A percentile compares a stretch with the other conserved stretches of the same genome.
These are phyloP conservation scores for Phragmites australis DNA, from an alignment of 176 grass and related monocot genomes.

Conservation along the genomic window DNA sequence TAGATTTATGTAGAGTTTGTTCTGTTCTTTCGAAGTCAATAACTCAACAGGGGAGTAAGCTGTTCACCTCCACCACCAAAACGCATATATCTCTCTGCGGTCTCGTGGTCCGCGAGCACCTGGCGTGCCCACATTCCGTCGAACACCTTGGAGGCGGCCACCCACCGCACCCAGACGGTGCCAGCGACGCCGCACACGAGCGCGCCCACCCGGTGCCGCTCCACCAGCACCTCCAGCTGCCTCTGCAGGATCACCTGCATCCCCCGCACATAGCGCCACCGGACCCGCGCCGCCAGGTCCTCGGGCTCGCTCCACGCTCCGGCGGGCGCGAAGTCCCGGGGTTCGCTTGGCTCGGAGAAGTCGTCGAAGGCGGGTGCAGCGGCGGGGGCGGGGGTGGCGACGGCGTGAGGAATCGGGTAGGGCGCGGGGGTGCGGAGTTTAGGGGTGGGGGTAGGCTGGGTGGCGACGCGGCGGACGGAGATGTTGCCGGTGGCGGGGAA, in stretches of 20 bases:
- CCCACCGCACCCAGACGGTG: constrained; percentile 62
- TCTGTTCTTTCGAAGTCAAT: not conserved
- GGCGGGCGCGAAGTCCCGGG: constrained; percentile 46
- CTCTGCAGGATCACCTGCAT: constrained; percentile 75
- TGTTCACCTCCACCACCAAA: constrained; percentile 5
- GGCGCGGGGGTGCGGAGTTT: constrained; percentile 22
- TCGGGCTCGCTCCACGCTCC: constrained; percentile 4
- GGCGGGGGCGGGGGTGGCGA: not conserved
- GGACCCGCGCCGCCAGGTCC: constrained; percentile 36
- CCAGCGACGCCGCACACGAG: constrained; percentile 56
- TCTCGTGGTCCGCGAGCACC: constrained; percentile 40
- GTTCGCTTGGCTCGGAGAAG: constrained; percentile 30
- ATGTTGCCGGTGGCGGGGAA: not conserved
- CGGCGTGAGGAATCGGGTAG: constrained; percentile 18
- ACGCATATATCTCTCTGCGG: not conserved
- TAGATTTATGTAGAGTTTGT: not conserved
- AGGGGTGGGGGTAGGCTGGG: constrained; percentile 24
- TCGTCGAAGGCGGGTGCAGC: constrained; percentile 17
- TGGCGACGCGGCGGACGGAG: constrained; percentile 21
- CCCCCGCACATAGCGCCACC: constrained; percentile 60
- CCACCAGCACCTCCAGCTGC: constrained; percentile 72
- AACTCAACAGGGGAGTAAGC: constrained; percentile 13
- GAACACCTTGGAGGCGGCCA: constrained; percentile 58
- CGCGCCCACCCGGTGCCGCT: constrained; percentile 57
- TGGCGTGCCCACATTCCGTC: constrained; percentile 53